Evolutionary conservation across 1,284 basidiomycete species (phyloP).

Genomic region (Puccinia hordei): DNA sequence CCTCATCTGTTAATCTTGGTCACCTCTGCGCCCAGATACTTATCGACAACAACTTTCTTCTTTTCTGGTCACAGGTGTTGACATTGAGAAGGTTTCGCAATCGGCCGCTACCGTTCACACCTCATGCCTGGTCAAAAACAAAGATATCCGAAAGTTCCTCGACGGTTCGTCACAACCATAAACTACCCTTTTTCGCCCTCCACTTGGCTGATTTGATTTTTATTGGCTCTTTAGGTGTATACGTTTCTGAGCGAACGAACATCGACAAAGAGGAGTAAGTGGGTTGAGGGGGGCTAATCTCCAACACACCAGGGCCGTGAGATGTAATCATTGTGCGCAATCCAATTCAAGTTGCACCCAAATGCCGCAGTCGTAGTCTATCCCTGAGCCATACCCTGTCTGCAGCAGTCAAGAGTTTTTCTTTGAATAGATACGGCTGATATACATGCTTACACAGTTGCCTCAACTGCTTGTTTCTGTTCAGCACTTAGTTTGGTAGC

Average conservation of each 20-base stretch:
- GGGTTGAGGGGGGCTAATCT: background rate
- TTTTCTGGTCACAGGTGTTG: slow-evolving; percentile 65
- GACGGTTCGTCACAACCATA: slow-evolving; percentile 45
- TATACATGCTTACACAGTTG: background rate
- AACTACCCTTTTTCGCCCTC: background rate
- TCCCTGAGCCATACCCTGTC: too few relatives aligned
- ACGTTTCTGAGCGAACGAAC: slow-evolving; percentile 46
- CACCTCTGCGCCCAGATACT: background rate
- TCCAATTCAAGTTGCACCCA: too few relatives aligned
- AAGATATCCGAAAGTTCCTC: slow-evolving; percentile 69
- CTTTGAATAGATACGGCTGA: too few relatives aligned
- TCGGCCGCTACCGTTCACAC: slow-evolving; percentile 95
- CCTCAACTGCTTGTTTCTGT: background rate
- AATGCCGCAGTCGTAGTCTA: too few relatives aligned
- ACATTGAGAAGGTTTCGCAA: slow-evolving; percentile 92
- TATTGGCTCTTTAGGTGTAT: slow-evolving; percentile 25
- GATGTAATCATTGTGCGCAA: too few relatives aligned
- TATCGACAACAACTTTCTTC: too few relatives aligned
- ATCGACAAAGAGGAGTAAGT: slow-evolving; percentile 46
- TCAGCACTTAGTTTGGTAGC: background rate
- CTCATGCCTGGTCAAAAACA: slow-evolving; percentile 90
- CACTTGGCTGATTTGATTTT: background rate
- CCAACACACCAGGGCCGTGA: too few relatives aligned
- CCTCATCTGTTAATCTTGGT: background rate
- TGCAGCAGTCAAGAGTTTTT: too few relatives aligned